Base-by-base conservation (phyloP, 768 basidiomycete species). In the Rhizopogon rudus region DNA sequence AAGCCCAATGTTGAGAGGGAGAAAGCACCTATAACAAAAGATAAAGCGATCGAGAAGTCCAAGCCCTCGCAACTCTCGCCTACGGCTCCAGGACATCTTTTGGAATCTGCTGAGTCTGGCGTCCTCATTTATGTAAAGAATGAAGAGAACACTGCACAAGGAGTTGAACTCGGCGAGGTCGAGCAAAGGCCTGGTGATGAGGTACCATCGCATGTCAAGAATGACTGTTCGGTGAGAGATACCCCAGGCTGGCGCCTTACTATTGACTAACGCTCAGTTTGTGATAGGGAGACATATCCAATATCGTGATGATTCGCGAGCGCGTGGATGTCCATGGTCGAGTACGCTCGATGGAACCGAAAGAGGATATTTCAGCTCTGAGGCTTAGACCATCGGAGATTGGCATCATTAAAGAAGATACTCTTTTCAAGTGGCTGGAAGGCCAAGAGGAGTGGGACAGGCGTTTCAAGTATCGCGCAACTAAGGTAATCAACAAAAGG, bases 351-450 rank as follows among this genome's bases (percentile, higher is more conserved):
- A 81, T 93, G 76, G 90, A 93, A 60, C 73, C 81, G 0, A 67
- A 69, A 42, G 73, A 75, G 9, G 77, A 84, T 7, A 71, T 93
- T 6, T 64, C 71, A 5, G 81, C 78, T 1, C 71, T 91, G 41
- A 65, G 74, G 9, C 65, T 91, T 40, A 75, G 77, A 0, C 71
- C 78, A 0, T 73, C 75, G 12, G 74, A 87, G 56, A 77, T 91
- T 40, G 89, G 88, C 0, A 67, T 87, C 35, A 82, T 93, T 66
- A 90, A 87, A 65, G 90, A 91, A 67, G 81, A 73, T 0, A 84
- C 87, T 0, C 82, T 82, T 0, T 73, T 79, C 64, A 77, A 84
- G n/a, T 93, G 88, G 79, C 65, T 81, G 13, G 67, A 71, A 3
- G 83, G 86, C 7, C 84, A 86, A 66, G 72, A 76, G 20, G 63